Conservation (phyloP, 1,284 basidiomycete genomes). For the Boletus semigastroideus region DNA sequence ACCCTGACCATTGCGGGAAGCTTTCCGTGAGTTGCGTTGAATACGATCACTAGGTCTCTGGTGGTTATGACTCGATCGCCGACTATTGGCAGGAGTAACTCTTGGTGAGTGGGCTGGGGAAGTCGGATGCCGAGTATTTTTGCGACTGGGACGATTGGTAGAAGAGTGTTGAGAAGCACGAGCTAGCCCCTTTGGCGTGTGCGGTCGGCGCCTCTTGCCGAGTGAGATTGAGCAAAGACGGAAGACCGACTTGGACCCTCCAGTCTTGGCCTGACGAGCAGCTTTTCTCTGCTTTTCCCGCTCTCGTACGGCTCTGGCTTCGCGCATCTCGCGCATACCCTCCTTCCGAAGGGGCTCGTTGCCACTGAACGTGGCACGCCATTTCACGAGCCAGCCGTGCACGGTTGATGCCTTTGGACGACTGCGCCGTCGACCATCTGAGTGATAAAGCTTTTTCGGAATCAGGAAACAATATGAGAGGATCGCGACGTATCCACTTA, state of each 20-base stretch:
- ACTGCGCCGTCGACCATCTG: slow-evolving; percentile 47
- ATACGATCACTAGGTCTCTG: slow-evolving; percentile 5
- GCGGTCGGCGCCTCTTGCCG: slow-evolving; percentile 14
- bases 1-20: slow-evolving; percentile 16
- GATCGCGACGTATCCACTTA: slow-evolving; percentile 17
- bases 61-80: slow-evolving; percentile 20
- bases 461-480: slow-evolving; percentile 4
- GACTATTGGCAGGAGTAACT: slow-evolving; percentile 12
- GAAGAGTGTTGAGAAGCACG: slow-evolving; percentile 12
- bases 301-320: slow-evolving; percentile 42
- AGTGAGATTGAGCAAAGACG: slow-evolving; percentile 20
- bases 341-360: slow-evolving; percentile 57
- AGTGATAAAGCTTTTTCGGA: slow-evolving; percentile 40
- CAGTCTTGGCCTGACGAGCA: slow-evolving; percentile 23
- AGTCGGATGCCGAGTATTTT: slow-evolving; percentile 11
- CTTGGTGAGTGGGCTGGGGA: slow-evolving; percentile 19
- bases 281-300: slow-evolving; percentile 23
- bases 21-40: slow-evolving; percentile 20
- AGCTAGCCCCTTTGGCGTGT: slow-evolving; percentile 3
- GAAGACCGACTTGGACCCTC: slow-evolving; percentile 8
- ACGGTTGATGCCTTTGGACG: slow-evolving; percentile 60
- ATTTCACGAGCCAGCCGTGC: slow-evolving; percentile 78
- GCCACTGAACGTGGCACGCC: slow-evolving; percentile 68
- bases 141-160: slow-evolving; percentile 9
- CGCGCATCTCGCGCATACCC: slow-evolving; percentile 52